These are phyloP conservation scores for Suillus brevipes DNA, from an alignment of 768 basidiomycete species.

Conservation along the genomic window DNA sequence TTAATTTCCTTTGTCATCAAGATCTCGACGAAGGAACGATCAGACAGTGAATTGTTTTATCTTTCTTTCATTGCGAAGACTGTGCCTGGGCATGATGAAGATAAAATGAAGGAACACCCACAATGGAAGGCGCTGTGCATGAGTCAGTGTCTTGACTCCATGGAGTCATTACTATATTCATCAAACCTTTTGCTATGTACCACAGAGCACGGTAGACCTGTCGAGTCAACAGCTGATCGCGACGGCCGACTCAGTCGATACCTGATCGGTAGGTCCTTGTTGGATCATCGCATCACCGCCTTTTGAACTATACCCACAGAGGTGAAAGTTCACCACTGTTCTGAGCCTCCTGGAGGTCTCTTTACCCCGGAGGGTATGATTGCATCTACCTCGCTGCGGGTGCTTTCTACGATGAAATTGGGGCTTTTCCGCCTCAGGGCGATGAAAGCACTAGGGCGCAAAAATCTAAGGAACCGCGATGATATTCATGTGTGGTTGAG, in stretches of 20 bases:
- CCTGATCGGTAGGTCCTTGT: slow-evolving; percentile 53
- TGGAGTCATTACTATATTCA: slow-evolving; percentile 8
- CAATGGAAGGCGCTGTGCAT: slow-evolving; percentile 63
- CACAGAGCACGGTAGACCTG: slow-evolving; percentile 60
- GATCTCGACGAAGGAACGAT: slow-evolving; percentile 70
- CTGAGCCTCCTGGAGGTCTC: slow-evolving; percentile 20
- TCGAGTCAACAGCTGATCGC: slow-evolving; percentile 31
- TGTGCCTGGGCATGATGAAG: slow-evolving; percentile 41
- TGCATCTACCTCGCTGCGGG: slow-evolving; percentile 41
- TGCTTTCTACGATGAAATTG: slow-evolving; percentile 70
- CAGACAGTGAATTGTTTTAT: slow-evolving; percentile 84
- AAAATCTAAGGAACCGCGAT: slow-evolving; percentile 33
- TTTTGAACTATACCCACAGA: slow-evolving; percentile 21
- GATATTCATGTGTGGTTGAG: slow-evolving; percentile 54
- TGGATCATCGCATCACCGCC: neutral
- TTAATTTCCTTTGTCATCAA: slow-evolving; percentile 29
- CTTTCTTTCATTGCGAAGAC: slow-evolving; percentile 61
- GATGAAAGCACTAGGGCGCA: slow-evolving; percentile 44
- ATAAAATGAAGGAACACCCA: slow-evolving; percentile 53
- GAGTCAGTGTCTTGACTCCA: slow-evolving; percentile 42
- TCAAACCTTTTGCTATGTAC: slow-evolving; percentile 6
- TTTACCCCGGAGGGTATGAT: slow-evolving; percentile 16
- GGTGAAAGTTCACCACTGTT: slow-evolving; percentile 31
- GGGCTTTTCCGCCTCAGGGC: slow-evolving; percentile 64
- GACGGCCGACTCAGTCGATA: slow-evolving; percentile 59